These are phyloP conservation scores for Phytopythium ostracodes DNA, from an alignment of 352 stramenopile genomes.

Conservation along the genomic window DNA sequence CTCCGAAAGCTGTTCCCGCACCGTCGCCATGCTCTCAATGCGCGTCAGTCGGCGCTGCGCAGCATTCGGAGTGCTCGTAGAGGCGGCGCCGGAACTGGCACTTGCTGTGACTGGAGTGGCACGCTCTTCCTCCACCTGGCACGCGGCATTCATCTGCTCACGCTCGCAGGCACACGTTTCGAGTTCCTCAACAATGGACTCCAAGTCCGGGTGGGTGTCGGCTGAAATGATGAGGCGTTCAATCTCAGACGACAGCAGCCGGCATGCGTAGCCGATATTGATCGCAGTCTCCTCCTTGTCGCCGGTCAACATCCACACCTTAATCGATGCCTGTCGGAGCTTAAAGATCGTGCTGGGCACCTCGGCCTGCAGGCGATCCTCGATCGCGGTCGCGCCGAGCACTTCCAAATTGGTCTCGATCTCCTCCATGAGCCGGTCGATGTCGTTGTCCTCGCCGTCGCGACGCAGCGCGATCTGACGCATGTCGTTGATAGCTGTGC, in stretches of 20 bases:
- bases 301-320: constrained; percentile 95
- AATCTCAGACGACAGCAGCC: constrained; percentile 91
- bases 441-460: constrained; percentile 70
- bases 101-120: constrained; percentile 5
- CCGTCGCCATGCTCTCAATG: constrained; percentile 60
- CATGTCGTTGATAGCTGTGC: constrained; percentile 81
- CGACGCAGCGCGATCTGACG: constrained; percentile 78
- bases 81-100: not conserved
- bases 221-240: constrained; percentile 82
- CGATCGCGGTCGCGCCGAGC: constrained; percentile 91
- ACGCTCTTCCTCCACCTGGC: constrained; percentile 1
- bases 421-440: constrained; percentile 79
- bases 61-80: constrained; percentile 4
- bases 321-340: constrained; percentile 90
- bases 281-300: constrained; percentile 96
- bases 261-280: constrained; percentile 94
- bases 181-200: constrained; percentile 57
- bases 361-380: constrained; percentile 91
- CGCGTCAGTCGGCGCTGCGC: constrained; percentile 40
- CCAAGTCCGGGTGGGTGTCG: constrained; percentile 67
- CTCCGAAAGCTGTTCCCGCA: constrained; percentile 34
- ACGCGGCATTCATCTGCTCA: constrained; percentile 20
- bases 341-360: constrained; percentile 92
- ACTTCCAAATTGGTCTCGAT: constrained; percentile 87
- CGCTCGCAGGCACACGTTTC: constrained; percentile 36